phyloP scores from a whole-genome alignment of 2,329 filamentous ascomycete genomes.

The Exophiala bonariae region DNA sequence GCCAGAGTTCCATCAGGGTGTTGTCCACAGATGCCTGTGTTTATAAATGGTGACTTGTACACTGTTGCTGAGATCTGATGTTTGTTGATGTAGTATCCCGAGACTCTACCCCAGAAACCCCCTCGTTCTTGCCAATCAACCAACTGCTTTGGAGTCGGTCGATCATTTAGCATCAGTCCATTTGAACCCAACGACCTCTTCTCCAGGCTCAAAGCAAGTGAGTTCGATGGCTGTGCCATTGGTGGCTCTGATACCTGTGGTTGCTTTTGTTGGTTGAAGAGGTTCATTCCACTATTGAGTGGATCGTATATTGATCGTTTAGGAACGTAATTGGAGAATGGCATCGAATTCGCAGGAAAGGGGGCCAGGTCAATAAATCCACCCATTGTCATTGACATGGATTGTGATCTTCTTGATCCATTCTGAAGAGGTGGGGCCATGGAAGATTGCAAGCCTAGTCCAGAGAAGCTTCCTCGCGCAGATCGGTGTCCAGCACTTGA shows the following conservation, averaged over 20 bases:
- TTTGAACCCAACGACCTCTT: constrained; percentile 20
- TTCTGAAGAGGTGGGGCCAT: constrained; percentile 11
- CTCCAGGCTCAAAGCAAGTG: constrained; percentile 18
- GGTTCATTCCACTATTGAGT: constrained; percentile 7
- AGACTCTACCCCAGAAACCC: constrained; percentile 28
- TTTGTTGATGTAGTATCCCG: constrained; percentile 25
- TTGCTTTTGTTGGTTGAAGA: constrained; percentile 10
- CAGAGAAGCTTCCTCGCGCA: constrained; percentile 22
- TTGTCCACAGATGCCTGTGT: constrained; percentile 3
- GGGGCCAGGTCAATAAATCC: constrained; percentile 23
- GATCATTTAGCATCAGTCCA: constrained; percentile 26
- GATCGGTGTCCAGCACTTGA: constrained; percentile 23
- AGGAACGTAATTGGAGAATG: constrained; percentile 15
- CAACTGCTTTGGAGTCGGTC: constrained; percentile 19
- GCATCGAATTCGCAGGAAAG: constrained; percentile 17
- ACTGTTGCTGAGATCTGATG: constrained; percentile 23
- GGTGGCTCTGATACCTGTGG: constrained; percentile 11
- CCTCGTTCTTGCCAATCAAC: constrained; percentile 22
- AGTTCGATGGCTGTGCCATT: constrained; percentile 21
- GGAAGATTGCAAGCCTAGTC: constrained; percentile 8
- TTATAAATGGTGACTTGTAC: constrained; percentile 25
- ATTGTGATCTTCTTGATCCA: constrained; percentile 18
- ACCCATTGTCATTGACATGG: constrained; percentile 18
- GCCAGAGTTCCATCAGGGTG: constrained; percentile 9
- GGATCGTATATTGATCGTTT: constrained; percentile 24